Evolutionary conservation across 2,329 filamentous ascomycete genomes (phyloP).

Genomic region (Eutypa lata): DNA sequence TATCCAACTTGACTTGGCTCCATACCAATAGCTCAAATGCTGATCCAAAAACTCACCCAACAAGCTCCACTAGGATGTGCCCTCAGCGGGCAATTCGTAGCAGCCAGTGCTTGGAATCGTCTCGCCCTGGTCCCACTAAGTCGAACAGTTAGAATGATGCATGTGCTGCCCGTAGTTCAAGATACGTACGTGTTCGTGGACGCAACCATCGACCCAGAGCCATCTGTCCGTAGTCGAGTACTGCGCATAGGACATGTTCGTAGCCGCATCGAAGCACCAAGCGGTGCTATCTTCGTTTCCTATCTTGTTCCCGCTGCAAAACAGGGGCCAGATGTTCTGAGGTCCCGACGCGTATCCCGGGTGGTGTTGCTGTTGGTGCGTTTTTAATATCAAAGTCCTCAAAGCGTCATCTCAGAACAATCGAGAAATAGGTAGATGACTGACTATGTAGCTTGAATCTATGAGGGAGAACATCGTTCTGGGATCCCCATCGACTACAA

Average conservation of each 20-base stretch:
- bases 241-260: slow-evolving; percentile 38
- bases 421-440: slow-evolving; percentile 4
- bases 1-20: no score
- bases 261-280: slow-evolving; percentile 37
- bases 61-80: neutral
- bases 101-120: slow-evolving; percentile 26
- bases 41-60: no score
- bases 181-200: slow-evolving; percentile 36
- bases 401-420: neutral
- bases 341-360: slow-evolving; percentile 34
- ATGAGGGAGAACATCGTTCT: slow-evolving; percentile 39
- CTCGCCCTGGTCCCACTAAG: slow-evolving; percentile 34
- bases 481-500: slow-evolving; percentile 37
- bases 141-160: slow-evolving; percentile 13
- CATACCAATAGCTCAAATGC: no score
- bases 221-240: slow-evolving; percentile 36
- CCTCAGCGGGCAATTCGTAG: slow-evolving; percentile 13
- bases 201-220: slow-evolving; percentile 38
- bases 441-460: slow-evolving; percentile 33
- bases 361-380: slow-evolving; percentile 32
- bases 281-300: slow-evolving; percentile 29
- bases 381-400: slow-evolving; percentile 1
- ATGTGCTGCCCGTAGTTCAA: no score
- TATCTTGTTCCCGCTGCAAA: slow-evolving; percentile 33
- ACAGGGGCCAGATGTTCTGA: slow-evolving; percentile 34